Percentiles rank a stretch among this genome's conserved stretches.
These are phyloP conservation scores for Nyssa sinensis DNA, from an alignment of 148 eudicot species.

Conservation along the genomic window DNA sequence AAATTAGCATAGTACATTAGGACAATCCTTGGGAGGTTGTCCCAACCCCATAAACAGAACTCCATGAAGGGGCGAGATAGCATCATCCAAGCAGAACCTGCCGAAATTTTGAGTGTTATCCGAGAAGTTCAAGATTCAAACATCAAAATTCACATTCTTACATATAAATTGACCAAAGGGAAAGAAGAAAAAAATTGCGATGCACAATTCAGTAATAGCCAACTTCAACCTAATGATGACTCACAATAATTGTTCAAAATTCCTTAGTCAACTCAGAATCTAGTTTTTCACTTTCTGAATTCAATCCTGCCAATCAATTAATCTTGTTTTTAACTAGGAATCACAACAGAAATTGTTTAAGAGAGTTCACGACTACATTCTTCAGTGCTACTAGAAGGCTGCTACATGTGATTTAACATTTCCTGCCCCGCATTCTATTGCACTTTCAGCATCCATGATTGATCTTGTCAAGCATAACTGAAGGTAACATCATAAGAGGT, in stretches of 20 bases:
- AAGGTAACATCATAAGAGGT: too few relatives aligned
- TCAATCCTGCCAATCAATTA: slow-evolving; percentile 1
- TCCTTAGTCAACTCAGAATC: neutral
- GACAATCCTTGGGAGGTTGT: slow-evolving; percentile 59
- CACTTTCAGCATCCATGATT: too few relatives aligned
- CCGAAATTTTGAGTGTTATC: neutral
- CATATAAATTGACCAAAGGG: neutral
- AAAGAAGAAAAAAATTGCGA: neutral
- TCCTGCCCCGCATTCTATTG: neutral
- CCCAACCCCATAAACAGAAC: slow-evolving; percentile 73
- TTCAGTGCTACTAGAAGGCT: neutral
- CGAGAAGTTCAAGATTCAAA: neutral
- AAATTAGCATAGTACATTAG: slow-evolving; percentile 76
- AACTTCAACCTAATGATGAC: neutral
- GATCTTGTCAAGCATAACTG: too few relatives aligned
- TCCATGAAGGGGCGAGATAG: slow-evolving; percentile 74
- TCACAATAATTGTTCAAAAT: neutral
- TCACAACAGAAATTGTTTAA: neutral
- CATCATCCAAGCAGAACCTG: slow-evolving; percentile 91
- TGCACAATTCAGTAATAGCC: neutral
- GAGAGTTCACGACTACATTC: neutral
- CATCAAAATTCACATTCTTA: neutral
- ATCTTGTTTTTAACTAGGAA: neutral
- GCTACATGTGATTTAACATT: neutral
- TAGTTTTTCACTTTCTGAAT: neutral